Evolutionary conservation across 768 basidiomycete species (phyloP).

Genomic region (Brasilioporus rufonigricans): DNA sequence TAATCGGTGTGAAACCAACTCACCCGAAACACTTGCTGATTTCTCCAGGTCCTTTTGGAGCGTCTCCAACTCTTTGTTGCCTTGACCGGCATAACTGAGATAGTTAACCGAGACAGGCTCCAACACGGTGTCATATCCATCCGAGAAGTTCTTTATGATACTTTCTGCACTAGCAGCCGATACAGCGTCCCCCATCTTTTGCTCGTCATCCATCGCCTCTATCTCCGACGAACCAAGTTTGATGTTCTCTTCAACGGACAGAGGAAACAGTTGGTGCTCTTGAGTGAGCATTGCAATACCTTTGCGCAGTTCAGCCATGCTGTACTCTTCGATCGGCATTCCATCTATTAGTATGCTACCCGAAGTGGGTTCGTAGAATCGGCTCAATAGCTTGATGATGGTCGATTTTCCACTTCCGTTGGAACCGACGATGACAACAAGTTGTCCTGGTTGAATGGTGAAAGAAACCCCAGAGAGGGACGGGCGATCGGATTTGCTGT

Average conservation of each 20-base stretch:
- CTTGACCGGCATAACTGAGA: slow-evolving; percentile 26
- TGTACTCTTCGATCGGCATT: slow-evolving; percentile 32
- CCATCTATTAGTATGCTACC: slow-evolving; percentile 43
- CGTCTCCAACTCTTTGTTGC: slow-evolving; percentile 9
- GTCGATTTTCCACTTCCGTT: slow-evolving; percentile 37
- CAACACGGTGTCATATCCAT: slow-evolving; percentile 40
- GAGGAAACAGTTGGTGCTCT: slow-evolving; percentile 36
- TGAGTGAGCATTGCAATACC: slow-evolving; percentile 44
- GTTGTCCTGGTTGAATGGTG: slow-evolving; percentile 29
- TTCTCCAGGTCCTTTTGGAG: slow-evolving; percentile 22
- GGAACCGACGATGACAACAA: slow-evolving; percentile 35
- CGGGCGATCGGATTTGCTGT: slow-evolving; percentile 22
- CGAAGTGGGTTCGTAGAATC: slow-evolving; percentile 30
- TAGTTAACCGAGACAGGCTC: slow-evolving; percentile 30
- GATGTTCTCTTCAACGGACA: slow-evolving; percentile 42
- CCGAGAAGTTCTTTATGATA: slow-evolving; percentile 36
- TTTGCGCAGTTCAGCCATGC: slow-evolving; percentile 32
- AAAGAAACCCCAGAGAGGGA: slow-evolving; percentile 31
- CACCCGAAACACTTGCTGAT: slow-evolving; percentile 24
- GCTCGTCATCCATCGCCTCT: slow-evolving; percentile 12
- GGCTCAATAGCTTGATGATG: slow-evolving; percentile 40
- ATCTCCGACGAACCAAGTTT: slow-evolving; percentile 29
- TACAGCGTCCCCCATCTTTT: slow-evolving; percentile 20
- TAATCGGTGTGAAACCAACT: too few species aligned
- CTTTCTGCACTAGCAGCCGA: slow-evolving; percentile 40